These are phyloP conservation scores for Xylaria cubensis DNA, from an alignment of 495 filamentous ascomycete genomes.

Conservation along the genomic window DNA sequence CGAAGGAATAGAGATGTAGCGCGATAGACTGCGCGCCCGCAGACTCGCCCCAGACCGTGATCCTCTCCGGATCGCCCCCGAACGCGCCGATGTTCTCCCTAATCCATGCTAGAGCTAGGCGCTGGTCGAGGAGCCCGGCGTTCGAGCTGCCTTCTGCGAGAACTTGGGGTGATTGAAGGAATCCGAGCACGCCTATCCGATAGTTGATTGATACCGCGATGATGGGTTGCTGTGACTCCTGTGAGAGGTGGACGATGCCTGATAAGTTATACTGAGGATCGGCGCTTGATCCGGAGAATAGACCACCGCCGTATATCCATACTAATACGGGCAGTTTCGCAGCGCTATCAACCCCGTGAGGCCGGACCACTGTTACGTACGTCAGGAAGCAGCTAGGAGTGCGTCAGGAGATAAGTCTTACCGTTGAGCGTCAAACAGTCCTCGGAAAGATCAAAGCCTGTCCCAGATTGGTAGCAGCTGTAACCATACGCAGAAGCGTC, in stretches of 20 bases:
- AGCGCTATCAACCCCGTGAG: neutral
- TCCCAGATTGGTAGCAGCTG: neutral
- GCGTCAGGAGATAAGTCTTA: neutral
- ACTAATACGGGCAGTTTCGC: constrained; percentile 51
- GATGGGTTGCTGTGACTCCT: neutral
- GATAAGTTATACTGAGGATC: constrained; percentile 59
- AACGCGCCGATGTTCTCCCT: constrained; percentile 56
- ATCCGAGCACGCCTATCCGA: neutral
- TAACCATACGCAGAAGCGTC: neutral
- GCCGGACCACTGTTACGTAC: neutral
- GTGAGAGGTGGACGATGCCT: neutral
- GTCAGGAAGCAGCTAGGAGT: neutral
- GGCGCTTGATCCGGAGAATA: constrained; percentile 53
- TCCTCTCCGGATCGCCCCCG: constrained; percentile 47
- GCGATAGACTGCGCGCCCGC: constrained; percentile 32
- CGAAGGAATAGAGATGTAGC: neutral
- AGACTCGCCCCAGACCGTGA: constrained; percentile 55
- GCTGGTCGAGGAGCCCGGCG: constrained; percentile 37
- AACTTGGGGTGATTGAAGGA: neutral
- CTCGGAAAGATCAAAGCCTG: neutral
- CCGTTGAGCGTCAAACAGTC: constrained; percentile 16
- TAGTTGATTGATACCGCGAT: constrained; percentile 3
- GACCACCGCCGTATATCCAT: constrained; percentile 69
- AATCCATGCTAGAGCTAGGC: constrained; percentile 47
- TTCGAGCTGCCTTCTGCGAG: neutral